A percentile compares a stretch with the other conserved stretches of the same genome.
Evolutionary conservation across 2,329 filamentous ascomycete genomes (phyloP).

Genomic region (Lachnellula suecica): DNA sequence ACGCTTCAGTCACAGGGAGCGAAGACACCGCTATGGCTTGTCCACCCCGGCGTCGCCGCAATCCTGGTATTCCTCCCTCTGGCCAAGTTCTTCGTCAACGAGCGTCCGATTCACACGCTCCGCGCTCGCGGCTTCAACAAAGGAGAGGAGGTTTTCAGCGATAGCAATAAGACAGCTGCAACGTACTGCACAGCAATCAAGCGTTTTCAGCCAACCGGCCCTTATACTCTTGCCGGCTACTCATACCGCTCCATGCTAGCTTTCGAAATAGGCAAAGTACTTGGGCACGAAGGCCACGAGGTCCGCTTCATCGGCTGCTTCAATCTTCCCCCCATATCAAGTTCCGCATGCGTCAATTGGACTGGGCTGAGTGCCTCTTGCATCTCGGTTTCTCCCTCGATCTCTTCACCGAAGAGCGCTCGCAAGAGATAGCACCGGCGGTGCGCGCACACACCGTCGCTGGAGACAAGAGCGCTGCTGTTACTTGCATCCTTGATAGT

Average conservation of each 20-base stretch:
- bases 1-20: slow-evolving; percentile 29
- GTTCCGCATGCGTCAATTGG: slow-evolving; percentile 20
- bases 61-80: slow-evolving; percentile 39
- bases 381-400: slow-evolving; percentile 36
- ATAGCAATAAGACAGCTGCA: slow-evolving; percentile 20
- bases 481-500: neutral
- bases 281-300: slow-evolving; percentile 37
- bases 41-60: slow-evolving; percentile 41
- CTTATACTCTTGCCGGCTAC: slow-evolving; percentile 51
- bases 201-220: slow-evolving; percentile 42
- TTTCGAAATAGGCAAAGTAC: slow-evolving; percentile 47
- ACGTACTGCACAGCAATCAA: slow-evolving; percentile 41
- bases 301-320: slow-evolving; percentile 44
- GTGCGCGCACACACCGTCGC: neutral
- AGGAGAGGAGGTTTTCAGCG: slow-evolving; percentile 2
- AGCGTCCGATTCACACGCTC: slow-evolving; percentile 45
- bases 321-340: slow-evolving; percentile 50
- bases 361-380: slow-evolving; percentile 35
- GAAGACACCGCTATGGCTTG: slow-evolving; percentile 38
- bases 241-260: slow-evolving; percentile 48
- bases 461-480: too few species aligned
- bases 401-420: slow-evolving; percentile 31
- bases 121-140: slow-evolving; percentile 38
- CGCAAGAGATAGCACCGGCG: neutral
- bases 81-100: slow-evolving; percentile 36